A percentile compares a stretch with the other conserved stretches of the same genome.
These are phyloP conservation scores for Cornus kousa DNA, from an alignment of 148 eudicot species.

Conservation along the genomic window DNA sequence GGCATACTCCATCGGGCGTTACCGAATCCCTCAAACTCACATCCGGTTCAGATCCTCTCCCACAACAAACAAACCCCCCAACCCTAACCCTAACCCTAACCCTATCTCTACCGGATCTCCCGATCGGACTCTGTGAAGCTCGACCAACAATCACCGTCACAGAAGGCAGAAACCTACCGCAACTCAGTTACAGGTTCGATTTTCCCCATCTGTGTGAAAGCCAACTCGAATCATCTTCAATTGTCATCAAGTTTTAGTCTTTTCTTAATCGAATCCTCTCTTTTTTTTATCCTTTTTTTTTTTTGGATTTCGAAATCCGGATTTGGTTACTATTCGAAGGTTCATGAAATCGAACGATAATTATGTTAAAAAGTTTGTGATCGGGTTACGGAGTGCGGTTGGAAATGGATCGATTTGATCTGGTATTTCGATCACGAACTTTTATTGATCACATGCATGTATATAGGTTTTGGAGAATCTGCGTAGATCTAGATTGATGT, in stretches of 20 bases:
- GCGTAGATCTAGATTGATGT: no score
- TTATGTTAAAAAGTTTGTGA: background rate
- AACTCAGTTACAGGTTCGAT: slow-evolving; percentile 13
- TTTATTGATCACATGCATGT: no score
- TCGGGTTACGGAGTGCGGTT: background rate
- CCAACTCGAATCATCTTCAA: background rate
- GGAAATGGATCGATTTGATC: background rate
- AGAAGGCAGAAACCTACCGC: background rate
- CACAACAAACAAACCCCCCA: slow-evolving; percentile 8
- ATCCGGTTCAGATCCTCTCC: slow-evolving; percentile 17
- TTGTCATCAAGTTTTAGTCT: background rate
- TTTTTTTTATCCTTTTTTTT: no score
- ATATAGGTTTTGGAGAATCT: background rate
- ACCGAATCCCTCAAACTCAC: background rate
- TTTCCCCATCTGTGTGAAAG: background rate
- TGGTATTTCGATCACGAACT: background rate
- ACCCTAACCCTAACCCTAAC: slow-evolving; percentile 15
- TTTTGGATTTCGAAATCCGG: background rate
- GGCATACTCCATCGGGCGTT: slow-evolving; percentile 1
- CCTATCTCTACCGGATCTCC: slow-evolving; percentile 22
- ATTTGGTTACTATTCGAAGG: background rate
- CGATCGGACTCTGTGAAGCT: slow-evolving; percentile 21
- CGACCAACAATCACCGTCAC: background rate
- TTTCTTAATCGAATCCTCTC: background rate
- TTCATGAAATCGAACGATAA: background rate